Evolutionary conservation across 2,329 filamentous ascomycete genomes (phyloP).

Genomic region (Colletotrichum zoysiae): DNA sequence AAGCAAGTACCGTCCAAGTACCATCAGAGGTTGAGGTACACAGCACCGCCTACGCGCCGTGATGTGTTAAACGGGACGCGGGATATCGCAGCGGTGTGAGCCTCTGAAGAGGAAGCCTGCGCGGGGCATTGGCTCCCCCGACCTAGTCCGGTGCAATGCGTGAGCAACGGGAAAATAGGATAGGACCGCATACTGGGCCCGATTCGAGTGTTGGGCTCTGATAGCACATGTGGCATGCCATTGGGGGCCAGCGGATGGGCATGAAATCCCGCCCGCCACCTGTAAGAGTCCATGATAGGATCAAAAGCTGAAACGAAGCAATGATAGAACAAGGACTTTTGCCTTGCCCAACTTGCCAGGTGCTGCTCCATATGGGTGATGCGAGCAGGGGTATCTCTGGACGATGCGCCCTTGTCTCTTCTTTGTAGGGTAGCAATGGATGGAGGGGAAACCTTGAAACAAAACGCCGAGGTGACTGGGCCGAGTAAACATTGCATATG

Average conservation of each 20-base stretch:
- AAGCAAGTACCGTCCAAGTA: slow-evolving; percentile 45
- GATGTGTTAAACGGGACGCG: slow-evolving; percentile 15
- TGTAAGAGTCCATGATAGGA: slow-evolving; percentile 26
- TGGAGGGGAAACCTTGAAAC: slow-evolving; percentile 8
- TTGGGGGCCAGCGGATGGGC: slow-evolving; percentile 17
- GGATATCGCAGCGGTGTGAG: not conserved
- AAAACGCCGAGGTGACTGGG: slow-evolving; percentile 15
- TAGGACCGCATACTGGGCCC: slow-evolving; percentile 10
- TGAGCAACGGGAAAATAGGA: not conserved
- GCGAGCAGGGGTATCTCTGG: slow-evolving; percentile 17
- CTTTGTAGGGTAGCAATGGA: slow-evolving; percentile 11
- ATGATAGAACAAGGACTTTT: slow-evolving; percentile 4
- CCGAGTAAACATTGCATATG: not conserved
- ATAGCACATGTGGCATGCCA: slow-evolving; percentile 1
- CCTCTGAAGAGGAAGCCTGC: not conserved
- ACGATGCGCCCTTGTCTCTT: slow-evolving; percentile 14
- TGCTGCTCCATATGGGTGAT: not conserved
- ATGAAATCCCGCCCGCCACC: slow-evolving; percentile 5
- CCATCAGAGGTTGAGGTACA: slow-evolving; percentile 38
- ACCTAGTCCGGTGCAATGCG: not conserved
- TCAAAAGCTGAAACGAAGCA: slow-evolving; percentile 30
- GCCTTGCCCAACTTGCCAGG: not conserved
- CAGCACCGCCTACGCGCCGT: slow-evolving; percentile 41
- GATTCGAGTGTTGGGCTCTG: not conserved
- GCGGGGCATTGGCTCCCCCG: not conserved